These are phyloP conservation scores for Magnaporthiopsis incrustans DNA, from an alignment of 2,329 filamentous ascomycete species.

Conservation along the genomic window DNA sequence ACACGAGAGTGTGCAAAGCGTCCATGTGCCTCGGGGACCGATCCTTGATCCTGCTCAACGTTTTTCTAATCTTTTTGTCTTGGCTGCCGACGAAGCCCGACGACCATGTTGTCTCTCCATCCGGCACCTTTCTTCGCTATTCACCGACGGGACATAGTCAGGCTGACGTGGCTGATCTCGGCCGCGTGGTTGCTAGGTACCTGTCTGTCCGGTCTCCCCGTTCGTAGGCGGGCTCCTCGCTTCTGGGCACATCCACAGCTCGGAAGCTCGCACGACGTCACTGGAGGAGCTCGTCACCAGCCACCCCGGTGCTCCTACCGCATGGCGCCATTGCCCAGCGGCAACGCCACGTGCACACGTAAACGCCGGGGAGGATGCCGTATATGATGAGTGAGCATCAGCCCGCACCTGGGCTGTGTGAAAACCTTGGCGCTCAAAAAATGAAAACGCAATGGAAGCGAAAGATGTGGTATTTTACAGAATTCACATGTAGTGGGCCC, in stretches of 20 bases:
- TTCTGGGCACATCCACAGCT: too few relatives aligned
- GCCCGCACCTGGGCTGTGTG: too few relatives aligned
- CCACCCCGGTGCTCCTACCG: background rate
- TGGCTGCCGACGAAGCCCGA: background rate
- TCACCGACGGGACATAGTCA: background rate
- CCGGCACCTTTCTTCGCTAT: background rate
- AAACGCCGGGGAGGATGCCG: background rate
- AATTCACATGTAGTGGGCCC: too few relatives aligned
- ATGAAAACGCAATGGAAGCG: too few relatives aligned
- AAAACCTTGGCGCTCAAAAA: too few relatives aligned
- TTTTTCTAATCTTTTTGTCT: background rate
- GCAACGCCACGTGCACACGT: background rate
- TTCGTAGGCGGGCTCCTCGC: background rate
- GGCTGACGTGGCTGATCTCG: background rate
- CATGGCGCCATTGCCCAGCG: background rate
- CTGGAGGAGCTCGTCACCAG: background rate
- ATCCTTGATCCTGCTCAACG: background rate
- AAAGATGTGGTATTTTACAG: background rate
- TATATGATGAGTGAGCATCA: too few relatives aligned
- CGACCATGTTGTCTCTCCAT: background rate
- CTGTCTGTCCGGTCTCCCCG: background rate
- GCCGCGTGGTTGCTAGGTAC: background rate
- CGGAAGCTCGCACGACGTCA: background rate
- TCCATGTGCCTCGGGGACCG: background rate
- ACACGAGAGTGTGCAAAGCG: background rate